Conservation (phyloP, 2,329 filamentous ascomycete species). For the Keithomyces neogunnii region DNA sequence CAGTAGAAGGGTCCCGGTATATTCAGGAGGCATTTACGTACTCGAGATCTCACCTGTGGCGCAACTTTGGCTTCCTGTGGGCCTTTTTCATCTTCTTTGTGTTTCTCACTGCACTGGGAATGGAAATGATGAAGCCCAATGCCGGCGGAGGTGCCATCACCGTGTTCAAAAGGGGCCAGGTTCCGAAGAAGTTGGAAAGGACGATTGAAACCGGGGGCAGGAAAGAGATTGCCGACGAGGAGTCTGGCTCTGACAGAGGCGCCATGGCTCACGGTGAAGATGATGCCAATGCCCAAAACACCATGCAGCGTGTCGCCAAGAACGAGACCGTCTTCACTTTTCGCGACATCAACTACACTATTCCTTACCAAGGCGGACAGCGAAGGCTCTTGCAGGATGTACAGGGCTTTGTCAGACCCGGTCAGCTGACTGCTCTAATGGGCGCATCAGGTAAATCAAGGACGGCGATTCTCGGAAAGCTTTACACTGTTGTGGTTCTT, state of each 20-base stretch:
- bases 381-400: slow-evolving; percentile 69
- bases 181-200: background rate
- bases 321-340: slow-evolving; percentile 67
- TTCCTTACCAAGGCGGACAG: slow-evolving; percentile 52
- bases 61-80: slow-evolving; percentile 55
- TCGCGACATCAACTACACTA: slow-evolving; percentile 63
- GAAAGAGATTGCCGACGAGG: background rate
- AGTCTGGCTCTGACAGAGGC: background rate
- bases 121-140: slow-evolving; percentile 46
- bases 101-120: slow-evolving; percentile 47
- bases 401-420: slow-evolving; percentile 76
- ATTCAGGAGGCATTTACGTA: slow-evolving; percentile 43
- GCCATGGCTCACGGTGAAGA: too few relatives aligned
- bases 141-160: slow-evolving; percentile 50
- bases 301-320: slow-evolving; percentile 34
- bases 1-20: slow-evolving; percentile 49
- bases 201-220: too few relatives aligned
- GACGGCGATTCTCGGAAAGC: too few relatives aligned
- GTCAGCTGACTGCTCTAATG: slow-evolving; percentile 73
- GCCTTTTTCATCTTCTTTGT: slow-evolving; percentile 55
- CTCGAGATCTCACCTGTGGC: slow-evolving; percentile 42
- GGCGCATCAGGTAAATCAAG: slow-evolving; percentile 52
- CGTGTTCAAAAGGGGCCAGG: slow-evolving; percentile 35
- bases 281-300: background rate
- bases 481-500: background rate